Evolutionary conservation across 495 filamentous ascomycete species (phyloP).

Genomic region (Neurospora sp.): DNA sequence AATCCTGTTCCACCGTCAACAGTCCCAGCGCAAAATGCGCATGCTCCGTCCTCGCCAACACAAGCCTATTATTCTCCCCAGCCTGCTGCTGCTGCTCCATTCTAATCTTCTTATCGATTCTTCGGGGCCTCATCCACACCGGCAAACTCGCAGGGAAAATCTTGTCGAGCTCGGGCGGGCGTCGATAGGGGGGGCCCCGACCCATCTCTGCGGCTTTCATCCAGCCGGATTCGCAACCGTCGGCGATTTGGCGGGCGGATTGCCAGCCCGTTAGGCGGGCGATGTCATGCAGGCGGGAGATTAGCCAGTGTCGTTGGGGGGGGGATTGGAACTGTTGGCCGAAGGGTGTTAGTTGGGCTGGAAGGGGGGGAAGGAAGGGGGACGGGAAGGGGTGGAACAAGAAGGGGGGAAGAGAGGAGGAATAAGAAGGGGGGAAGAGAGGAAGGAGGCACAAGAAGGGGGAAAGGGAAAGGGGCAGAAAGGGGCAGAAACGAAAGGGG

Average conservation of each 20-base stretch:
- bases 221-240: constrained; percentile 80
- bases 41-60: constrained; percentile 38
- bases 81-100: constrained; percentile 21
- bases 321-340: constrained; percentile 35
- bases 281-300: constrained; percentile 62
- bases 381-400: no score
- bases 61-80: constrained; percentile 20
- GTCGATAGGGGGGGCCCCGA: constrained; percentile 61
- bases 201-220: constrained; percentile 57
- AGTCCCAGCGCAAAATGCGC: constrained; percentile 44
- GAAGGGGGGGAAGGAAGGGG: background rate
- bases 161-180: constrained; percentile 30
- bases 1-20: constrained; percentile 40
- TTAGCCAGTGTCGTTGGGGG: constrained; percentile 64
- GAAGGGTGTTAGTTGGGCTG: no score
- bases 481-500: background rate
- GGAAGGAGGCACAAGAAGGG: no score
- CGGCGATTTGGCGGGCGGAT: constrained; percentile 64
- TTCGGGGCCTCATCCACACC: constrained; percentile 30
- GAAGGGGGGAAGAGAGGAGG: no score
- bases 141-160: constrained; percentile 17
- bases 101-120: constrained; percentile 31
- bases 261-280: constrained; percentile 80
- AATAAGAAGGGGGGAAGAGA: background rate
- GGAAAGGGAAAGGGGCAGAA: no score